Conservation (phyloP, 1,139 yeast genomes). For the Wickerhamiella pararugosa region DNA sequence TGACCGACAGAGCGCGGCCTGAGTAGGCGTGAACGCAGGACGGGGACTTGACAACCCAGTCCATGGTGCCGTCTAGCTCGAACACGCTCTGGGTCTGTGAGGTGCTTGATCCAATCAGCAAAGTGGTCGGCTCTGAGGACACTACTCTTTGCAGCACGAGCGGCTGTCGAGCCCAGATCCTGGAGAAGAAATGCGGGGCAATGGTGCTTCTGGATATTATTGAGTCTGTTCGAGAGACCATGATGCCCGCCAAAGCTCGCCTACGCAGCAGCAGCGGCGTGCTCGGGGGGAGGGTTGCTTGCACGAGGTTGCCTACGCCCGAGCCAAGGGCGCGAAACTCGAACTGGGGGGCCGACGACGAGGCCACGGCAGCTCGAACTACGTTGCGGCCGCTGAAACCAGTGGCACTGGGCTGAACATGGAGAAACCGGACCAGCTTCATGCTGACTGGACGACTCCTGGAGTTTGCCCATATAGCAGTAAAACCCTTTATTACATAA, state of each 20-base stretch:
- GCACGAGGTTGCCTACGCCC: constrained; percentile 15
- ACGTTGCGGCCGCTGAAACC: no score
- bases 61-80: constrained; percentile 27
- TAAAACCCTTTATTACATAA: no score
- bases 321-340: constrained; percentile 13
- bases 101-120: constrained; percentile 8
- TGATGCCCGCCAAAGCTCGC: constrained; percentile 13
- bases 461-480: no score
- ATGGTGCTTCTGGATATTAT: constrained; percentile 11
- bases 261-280: constrained; percentile 12
- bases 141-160: constrained; percentile 13
- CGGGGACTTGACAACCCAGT: constrained; percentile 21
- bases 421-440: constrained; percentile 9
- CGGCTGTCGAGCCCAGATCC: constrained; percentile 14
- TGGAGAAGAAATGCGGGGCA: constrained; percentile 9
- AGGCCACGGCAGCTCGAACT: no score
- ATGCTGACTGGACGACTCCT: no score
- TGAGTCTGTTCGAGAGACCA: constrained; percentile 10
- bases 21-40: constrained; percentile 19
- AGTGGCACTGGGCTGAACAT: constrained; percentile 1
- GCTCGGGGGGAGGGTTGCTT: constrained; percentile 15
- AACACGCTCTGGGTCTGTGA: constrained; percentile 20
- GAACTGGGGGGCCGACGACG: constrained; percentile 8
- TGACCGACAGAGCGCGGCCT: constrained; percentile 19
- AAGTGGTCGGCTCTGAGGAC: constrained; percentile 13